Base-by-base conservation (phyloP, 768 basidiomycete genomes). In the Phylloporus rhodoxanthus region DNA sequence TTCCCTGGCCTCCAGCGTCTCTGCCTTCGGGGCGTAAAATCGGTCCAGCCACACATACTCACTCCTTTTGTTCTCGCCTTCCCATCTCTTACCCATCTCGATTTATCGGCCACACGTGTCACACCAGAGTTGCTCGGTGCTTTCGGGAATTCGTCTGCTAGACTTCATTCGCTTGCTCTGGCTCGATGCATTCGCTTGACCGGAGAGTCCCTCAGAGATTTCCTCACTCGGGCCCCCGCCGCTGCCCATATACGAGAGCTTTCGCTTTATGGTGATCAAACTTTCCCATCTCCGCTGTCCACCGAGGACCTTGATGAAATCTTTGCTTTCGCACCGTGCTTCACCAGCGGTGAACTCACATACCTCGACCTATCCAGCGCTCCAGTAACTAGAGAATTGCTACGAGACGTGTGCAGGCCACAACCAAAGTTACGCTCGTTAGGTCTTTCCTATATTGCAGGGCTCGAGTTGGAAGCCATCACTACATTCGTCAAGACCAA, bases 351-450 rank as follows among this genome's bases (percentile, higher is more conserved):
- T 8, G 67, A 81, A 51, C 72, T 99, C 34, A 77, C 82, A 10
- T 96, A 94, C 67, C 78, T 99, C 54, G 95, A 99, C 66, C 68
- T 99, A 26, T 96, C 94, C 13, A 90, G 87, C 53, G 73, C 87
- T 5, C 86, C 87, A 0, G 57, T 97, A 45, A 86, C 84, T 5
- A 66, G 71, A 39, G 72, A 76, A 8, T 68, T 85, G 7, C 67
- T 85, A 6, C 55, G 60, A 14, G 71, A 74, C 9, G 62, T 70
- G 1, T 82, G 82, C 61, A 75, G 76, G 15, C 68, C 81, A 7
- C 91, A 91, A 65, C 82, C 81, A 3, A 75, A 75, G 38, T 74
- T 99, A 23, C 83, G 94, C 48, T 92, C 91, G 17, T 74, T 98
- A 33, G 95, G 96, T 5, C 77, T 99, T 21, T 93, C 91, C 8